Evolutionary conservation across 1,284 basidiomycete species (phyloP).

Genomic region (Takashimella tepidaria): DNA sequence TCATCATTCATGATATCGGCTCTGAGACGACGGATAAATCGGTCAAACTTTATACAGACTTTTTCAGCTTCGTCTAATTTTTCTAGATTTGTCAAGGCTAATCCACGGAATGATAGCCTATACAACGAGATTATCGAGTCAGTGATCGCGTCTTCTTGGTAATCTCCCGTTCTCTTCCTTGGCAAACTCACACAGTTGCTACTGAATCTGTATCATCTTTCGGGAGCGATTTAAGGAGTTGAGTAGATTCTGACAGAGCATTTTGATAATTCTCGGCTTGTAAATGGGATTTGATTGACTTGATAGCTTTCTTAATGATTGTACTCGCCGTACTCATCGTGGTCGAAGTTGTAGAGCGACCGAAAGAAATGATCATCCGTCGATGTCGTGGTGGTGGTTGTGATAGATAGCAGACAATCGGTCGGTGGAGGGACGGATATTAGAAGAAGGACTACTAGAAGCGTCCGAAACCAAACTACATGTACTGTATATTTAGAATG

Average conservation of each 20-base stretch:
- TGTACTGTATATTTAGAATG: too few species aligned
- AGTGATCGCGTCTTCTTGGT: background rate
- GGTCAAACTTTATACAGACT: conserved; percentile 59
- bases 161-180: background rate
- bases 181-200: conserved; percentile 69
- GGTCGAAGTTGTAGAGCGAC: too few species aligned
- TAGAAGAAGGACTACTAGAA: too few species aligned
- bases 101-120: conserved; percentile 76
- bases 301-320: conserved; percentile 53
- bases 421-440: too few species aligned
- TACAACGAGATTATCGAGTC: background rate
- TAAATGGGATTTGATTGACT: conserved; percentile 72
- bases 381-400: too few species aligned
- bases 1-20: conserved; percentile 2
- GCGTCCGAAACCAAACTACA: too few species aligned
- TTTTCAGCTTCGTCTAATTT: conserved; percentile 70
- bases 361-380: too few species aligned
- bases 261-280: conserved; percentile 64
- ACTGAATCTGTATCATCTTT: conserved; percentile 49
- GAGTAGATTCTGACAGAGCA: conserved; percentile 47
- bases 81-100: conserved; percentile 68
- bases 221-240: conserved; percentile 57
- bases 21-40: too few species aligned
- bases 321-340: background rate
- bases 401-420: too few species aligned